A percentile compares a stretch with the other conserved stretches of the same genome.
phyloP scores from a whole-genome alignment of 2,329 filamentous ascomycete genomes.

The Akanthomyces muscarius region DNA sequence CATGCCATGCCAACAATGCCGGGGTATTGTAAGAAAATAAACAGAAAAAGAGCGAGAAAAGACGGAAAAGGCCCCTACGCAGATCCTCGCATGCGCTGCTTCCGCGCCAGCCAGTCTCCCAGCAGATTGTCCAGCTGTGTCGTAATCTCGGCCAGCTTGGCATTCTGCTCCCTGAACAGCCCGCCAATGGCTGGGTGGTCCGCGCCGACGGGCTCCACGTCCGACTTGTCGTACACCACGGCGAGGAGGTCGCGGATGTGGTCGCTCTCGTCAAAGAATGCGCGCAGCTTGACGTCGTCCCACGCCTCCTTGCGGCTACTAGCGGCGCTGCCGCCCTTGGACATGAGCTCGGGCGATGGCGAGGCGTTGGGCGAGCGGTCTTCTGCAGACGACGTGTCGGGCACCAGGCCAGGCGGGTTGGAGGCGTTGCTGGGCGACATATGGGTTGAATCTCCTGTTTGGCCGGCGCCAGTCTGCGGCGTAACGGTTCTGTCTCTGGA shows the following conservation, averaged over 20 bases:
- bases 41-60: not conserved
- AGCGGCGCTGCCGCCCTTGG: constrained; percentile 37
- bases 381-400: constrained; percentile 68
- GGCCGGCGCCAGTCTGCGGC: constrained; percentile 25
- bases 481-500: constrained; percentile 28
- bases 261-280: constrained; percentile 85
- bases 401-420: constrained; percentile 63
- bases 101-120: constrained; percentile 71
- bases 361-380: constrained; percentile 61
- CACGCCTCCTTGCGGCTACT: constrained; percentile 49
- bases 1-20: constrained; percentile 11
- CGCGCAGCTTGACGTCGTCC: constrained; percentile 80
- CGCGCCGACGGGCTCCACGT: constrained; percentile 71
- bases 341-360: constrained; percentile 57
- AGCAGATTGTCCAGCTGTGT: constrained; percentile 85
- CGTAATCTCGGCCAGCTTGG: constrained; percentile 80
- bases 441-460: constrained; percentile 53
- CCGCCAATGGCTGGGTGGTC: constrained; percentile 80
- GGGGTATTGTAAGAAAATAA: constrained; percentile 9
- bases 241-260: constrained; percentile 87
- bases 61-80: constrained; percentile 30
- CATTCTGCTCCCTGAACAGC: constrained; percentile 83
- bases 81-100: constrained; percentile 55
- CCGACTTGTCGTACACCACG: constrained; percentile 88
- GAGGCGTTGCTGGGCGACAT: constrained; percentile 36